These are phyloP conservation scores for Agaricus bisporus DNA, from an alignment of 768 basidiomycete genomes.

Conservation along the genomic window DNA sequence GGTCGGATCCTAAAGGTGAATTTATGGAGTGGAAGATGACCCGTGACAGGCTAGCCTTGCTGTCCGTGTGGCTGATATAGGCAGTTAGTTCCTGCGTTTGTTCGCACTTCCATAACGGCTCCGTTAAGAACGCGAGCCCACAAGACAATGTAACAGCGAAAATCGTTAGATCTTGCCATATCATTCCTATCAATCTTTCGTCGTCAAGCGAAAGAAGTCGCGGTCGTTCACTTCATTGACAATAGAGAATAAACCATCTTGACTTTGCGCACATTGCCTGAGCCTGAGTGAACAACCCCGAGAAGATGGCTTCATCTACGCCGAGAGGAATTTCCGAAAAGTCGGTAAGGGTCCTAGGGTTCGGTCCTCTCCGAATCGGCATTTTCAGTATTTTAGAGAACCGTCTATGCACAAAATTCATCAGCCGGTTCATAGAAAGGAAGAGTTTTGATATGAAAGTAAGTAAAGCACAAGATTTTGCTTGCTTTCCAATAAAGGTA, in stretches of 20 bases:
- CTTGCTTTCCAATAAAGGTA: too few species aligned
- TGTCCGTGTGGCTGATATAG: slow-evolving; percentile 4
- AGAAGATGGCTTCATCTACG: neutral
- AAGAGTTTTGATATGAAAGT: too few species aligned
- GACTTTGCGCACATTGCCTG: neutral
- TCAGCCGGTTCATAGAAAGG: neutral
- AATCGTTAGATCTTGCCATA: neutral
- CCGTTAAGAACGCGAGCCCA: slow-evolving; percentile 6
- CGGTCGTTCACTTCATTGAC: neutral
- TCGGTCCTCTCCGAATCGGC: slow-evolving; percentile 7
- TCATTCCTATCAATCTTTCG: slow-evolving; percentile 4
- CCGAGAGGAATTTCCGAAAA: neutral
- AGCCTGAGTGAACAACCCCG: neutral
- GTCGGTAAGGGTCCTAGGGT: slow-evolving; percentile 8
- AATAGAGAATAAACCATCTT: too few species aligned
- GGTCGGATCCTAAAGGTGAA: neutral
- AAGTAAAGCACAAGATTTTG: too few species aligned
- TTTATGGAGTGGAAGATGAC: slow-evolving; percentile 8
- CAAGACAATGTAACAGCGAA: neutral
- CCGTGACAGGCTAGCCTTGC: neutral
- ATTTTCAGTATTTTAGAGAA: too few species aligned
- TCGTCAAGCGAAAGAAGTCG: neutral
- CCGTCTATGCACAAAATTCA: too few species aligned
- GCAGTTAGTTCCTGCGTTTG: slow-evolving; percentile 5
- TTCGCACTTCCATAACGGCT: neutral